Conservation (phyloP, 345 rosid genomes). For the Ceriops zippeliana region DNA sequence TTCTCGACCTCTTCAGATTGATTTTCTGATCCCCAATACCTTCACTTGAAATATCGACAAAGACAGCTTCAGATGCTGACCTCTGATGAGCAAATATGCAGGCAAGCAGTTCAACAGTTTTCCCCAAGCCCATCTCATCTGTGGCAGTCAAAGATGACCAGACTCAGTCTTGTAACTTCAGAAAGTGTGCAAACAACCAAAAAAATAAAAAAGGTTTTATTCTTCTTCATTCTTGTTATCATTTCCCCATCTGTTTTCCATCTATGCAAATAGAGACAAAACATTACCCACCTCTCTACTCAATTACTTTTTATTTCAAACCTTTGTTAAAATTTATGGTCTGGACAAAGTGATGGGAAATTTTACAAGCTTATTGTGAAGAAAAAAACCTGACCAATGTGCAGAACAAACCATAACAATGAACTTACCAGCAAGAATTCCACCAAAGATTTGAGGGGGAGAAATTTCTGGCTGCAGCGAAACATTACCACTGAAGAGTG, state of each 20-base stretch:
- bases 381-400: neutral
- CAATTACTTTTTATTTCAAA: neutral
- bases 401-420: neutral
- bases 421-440: conserved; percentile 89
- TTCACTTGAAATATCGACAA: conserved; percentile 19
- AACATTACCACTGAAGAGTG: conserved; percentile 70
- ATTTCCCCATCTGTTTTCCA: too few relatives aligned
- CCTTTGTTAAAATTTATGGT: neutral
- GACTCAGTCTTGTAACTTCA: neutral
- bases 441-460: conserved; percentile 66
- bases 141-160: conserved; percentile 32
- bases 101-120: conserved; percentile 94
- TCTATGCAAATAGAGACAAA: neutral
- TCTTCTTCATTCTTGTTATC: too few relatives aligned
- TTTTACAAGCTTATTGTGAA: neutral
- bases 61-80: conserved; percentile 41
- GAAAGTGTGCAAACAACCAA: neutral
- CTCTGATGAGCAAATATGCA: conserved; percentile 72
- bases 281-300: conserved; percentile 3
- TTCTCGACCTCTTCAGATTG: conserved; percentile 59
- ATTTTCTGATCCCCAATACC: conserved; percentile 36
- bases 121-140: conserved; percentile 99
- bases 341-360: neutral
- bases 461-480: conserved; percentile 51
- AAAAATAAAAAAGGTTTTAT: neutral